Conservation (phyloP, 1,284 basidiomycete genomes). For the Ganoderma multipileum region DNA sequence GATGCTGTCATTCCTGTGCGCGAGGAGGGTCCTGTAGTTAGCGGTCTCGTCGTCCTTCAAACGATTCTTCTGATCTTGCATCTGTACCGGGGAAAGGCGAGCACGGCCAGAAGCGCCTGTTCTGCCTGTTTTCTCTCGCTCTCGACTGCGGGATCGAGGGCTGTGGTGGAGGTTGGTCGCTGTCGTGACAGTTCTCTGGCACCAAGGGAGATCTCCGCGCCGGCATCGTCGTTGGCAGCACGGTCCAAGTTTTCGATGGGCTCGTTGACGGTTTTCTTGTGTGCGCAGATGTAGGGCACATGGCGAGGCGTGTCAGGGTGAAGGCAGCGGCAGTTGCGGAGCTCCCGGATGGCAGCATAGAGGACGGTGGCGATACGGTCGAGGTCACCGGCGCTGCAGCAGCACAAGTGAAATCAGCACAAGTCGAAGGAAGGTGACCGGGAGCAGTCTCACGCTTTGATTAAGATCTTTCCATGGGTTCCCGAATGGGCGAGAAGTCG, state of each 20-base stretch:
- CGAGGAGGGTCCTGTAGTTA: no score
- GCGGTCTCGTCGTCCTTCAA: no score
- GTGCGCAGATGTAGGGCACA: neutral
- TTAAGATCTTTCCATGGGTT: no score
- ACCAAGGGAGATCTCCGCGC: neutral
- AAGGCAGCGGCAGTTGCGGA: neutral
- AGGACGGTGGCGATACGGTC: neutral
- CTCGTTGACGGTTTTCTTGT: neutral
- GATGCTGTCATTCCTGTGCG: neutral
- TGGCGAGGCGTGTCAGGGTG: neutral
- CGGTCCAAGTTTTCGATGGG: neutral
- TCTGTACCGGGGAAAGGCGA: neutral
- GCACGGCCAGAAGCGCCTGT: neutral
- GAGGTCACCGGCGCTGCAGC: neutral
- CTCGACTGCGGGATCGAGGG: neutral
- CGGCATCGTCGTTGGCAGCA: neutral
- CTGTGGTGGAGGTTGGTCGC: neutral
- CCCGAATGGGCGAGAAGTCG: no score
- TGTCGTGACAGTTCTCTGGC: neutral
- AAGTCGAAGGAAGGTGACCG: no score
- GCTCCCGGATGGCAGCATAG: neutral
- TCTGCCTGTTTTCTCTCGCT: neutral
- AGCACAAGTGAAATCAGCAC: neutral
- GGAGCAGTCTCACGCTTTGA: no score
- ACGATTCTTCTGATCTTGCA: neutral